A percentile compares a stretch with the other conserved stretches of the same genome.
Conservation (phyloP, 306 rosid genomes). For the Morella rubra region DNA sequence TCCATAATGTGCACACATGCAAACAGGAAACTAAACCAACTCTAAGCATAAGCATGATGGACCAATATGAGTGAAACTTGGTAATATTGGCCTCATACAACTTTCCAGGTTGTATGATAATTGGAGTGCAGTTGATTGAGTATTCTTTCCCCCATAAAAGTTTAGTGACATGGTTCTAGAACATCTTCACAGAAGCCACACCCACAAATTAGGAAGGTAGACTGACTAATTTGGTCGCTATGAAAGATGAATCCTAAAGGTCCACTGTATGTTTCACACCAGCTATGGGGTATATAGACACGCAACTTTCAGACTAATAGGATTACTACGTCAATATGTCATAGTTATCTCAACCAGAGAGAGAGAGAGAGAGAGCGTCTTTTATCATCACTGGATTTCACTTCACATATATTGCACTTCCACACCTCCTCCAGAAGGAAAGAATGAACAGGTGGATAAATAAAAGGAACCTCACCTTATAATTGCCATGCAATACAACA, state of each 20-base stretch:
- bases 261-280: neutral
- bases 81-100: neutral
- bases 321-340: neutral
- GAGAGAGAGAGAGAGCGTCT: neutral
- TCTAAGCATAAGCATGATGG: neutral
- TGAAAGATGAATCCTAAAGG: neutral
- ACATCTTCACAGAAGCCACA: neutral
- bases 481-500: slow-evolving; percentile 79
- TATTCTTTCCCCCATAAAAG: neutral
- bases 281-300: neutral
- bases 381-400: neutral
- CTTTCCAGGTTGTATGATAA: neutral
- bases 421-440: neutral
- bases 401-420: neutral
- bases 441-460: neutral
- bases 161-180: neutral
- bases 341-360: neutral
- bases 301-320: too few species aligned
- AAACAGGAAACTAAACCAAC: neutral
- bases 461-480: slow-evolving; percentile 53
- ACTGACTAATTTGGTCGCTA: neutral
- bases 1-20: neutral
- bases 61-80: neutral
- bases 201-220: neutral
- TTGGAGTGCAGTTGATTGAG: neutral